Conservation (phyloP, 495 filamentous ascomycete species). For the Evansstolkia leycettana region DNA sequence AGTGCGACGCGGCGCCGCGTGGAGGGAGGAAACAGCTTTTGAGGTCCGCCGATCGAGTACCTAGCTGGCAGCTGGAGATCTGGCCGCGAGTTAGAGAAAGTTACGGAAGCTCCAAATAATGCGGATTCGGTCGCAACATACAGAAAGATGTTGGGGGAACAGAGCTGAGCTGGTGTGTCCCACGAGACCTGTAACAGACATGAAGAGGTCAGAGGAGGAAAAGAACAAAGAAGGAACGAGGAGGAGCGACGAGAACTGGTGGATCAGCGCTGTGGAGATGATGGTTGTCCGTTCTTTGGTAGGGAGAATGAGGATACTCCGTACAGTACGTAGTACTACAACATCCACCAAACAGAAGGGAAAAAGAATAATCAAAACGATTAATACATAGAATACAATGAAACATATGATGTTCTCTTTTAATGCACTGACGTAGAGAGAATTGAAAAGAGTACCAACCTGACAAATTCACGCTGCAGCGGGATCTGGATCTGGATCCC, state of each 20-base stretch:
- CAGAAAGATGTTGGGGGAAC: slow-evolving; percentile 4
- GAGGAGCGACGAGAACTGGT: slow-evolving; percentile 22
- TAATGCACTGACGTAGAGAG: no score
- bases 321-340: slow-evolving; percentile 1
- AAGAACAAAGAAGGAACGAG: slow-evolving; percentile 8
- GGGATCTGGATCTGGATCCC: no score
- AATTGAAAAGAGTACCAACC: no score
- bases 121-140: no score
- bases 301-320: slow-evolving; percentile 2
- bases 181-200: slow-evolving; percentile 2
- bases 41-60: not conserved
- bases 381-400: no score
- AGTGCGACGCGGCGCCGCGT: not conserved
- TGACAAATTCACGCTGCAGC: no score
- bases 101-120: no score
- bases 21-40: slow-evolving; percentile 2
- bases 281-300: slow-evolving; percentile 2
- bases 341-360: no score
- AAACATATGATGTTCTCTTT: no score
- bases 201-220: slow-evolving; percentile 12
- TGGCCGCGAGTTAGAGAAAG: not conserved
- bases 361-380: no score
- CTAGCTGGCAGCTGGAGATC: slow-evolving; percentile 2
- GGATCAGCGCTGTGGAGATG: slow-evolving; percentile 26
- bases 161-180: not conserved